phyloP scores from a whole-genome alignment of 129 eudicot species.

The Artemisia tridentata region DNA sequence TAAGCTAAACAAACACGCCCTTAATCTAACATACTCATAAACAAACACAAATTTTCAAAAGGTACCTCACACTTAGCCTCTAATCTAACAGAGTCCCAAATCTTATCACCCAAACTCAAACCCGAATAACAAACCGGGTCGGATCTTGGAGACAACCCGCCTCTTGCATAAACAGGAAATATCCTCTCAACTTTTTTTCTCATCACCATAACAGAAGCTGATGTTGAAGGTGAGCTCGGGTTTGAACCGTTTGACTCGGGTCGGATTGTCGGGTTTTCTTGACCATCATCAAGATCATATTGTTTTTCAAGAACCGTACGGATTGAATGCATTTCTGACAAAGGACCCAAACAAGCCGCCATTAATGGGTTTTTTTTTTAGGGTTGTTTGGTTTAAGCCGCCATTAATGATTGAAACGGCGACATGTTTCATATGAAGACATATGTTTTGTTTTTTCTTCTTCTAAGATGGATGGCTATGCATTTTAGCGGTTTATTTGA shows the following conservation, averaged over 20 bases:
- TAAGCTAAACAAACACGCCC: neutral
- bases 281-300: neutral
- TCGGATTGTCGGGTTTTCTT: constrained; percentile 16
- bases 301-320: constrained; percentile 27
- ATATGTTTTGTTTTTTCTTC: neutral
- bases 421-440: constrained; percentile 8
- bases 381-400: constrained; percentile 21
- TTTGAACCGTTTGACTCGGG: constrained; percentile 30
- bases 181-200: constrained; percentile 47
- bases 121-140: constrained; percentile 44
- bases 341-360: constrained; percentile 34
- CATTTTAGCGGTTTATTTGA: constrained; percentile 38
- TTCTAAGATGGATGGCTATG: constrained; percentile 6
- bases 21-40: neutral
- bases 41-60: neutral
- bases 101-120: constrained; percentile 47
- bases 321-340: constrained; percentile 36
- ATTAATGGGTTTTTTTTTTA: constrained; percentile 22
- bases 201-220: constrained; percentile 31
- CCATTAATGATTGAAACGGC: constrained; percentile 18
- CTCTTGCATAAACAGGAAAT: constrained; percentile 70
- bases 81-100: constrained; percentile 60
- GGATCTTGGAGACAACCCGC: constrained; percentile 38
- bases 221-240: constrained; percentile 23
- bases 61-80: constrained; percentile 64